phyloP scores from a whole-genome alignment of 2,329 filamentous ascomycete genomes.

The Aaosphaeria pasadenensis region DNA sequence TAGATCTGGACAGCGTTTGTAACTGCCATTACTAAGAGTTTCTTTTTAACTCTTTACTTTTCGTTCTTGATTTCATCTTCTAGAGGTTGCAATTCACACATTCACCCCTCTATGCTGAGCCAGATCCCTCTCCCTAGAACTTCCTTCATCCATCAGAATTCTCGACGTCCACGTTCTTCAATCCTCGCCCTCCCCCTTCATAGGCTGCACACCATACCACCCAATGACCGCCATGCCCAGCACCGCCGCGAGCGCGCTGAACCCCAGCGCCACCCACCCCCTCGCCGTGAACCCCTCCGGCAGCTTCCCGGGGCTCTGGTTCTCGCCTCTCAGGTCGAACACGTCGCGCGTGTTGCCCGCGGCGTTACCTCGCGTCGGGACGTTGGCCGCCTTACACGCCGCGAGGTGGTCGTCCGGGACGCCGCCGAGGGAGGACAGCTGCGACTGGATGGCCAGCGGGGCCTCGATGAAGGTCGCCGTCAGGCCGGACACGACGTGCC shows the following conservation, averaged over 20 bases:
- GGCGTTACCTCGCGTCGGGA: constrained; percentile 65
- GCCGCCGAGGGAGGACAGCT: constrained; percentile 37
- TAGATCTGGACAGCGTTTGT: too few species aligned
- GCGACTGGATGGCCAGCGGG: constrained; percentile 57
- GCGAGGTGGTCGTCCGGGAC: constrained; percentile 63
- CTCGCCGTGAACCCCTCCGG: constrained; percentile 68
- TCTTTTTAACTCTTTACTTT: too few species aligned
- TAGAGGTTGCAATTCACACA: too few species aligned
- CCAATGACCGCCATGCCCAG: constrained; percentile 65
- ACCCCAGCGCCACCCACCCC: constrained; percentile 72
- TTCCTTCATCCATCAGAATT: not conserved
- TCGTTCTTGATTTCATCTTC: too few species aligned
- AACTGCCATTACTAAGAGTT: too few species aligned
- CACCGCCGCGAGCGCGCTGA: constrained; percentile 67
- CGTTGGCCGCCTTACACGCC: constrained; percentile 53
- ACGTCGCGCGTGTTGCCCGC: constrained; percentile 66
- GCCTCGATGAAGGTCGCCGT: constrained; percentile 52
- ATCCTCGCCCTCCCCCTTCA: not conserved
- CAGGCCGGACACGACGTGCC: constrained; percentile 45
- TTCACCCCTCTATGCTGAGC: too few species aligned
- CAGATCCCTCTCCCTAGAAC: too few species aligned
- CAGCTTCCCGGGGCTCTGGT: constrained; percentile 52
- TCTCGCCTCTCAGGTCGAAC: constrained; percentile 54
- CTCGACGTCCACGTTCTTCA: too few species aligned
- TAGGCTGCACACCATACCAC: constrained; percentile 58